Percentiles rank a stretch among this genome's conserved stretches.
phyloP scores from a whole-genome alignment of 2,329 filamentous ascomycete species.

The Aspergillus glaucus region DNA sequence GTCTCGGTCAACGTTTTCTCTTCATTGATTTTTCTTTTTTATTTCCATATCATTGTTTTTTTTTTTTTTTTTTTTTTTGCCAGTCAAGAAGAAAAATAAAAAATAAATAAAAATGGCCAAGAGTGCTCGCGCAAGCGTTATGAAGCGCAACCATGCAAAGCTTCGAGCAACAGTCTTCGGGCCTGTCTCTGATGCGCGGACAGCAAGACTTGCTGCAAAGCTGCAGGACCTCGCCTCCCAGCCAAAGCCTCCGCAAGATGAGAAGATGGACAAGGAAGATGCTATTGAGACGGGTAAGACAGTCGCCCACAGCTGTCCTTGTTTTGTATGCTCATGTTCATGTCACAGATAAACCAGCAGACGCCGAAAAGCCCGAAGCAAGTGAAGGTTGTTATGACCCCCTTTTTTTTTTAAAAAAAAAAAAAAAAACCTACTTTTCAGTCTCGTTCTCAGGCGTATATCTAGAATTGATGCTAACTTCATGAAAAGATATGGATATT shows the following conservation, averaged over 20 bases:
- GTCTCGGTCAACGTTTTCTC: not conserved
- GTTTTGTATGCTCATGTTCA: constrained; percentile 4
- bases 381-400: constrained; percentile 17
- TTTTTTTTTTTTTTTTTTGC: too few species aligned
- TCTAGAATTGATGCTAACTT: constrained; percentile 4
- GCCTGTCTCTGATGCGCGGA: constrained; percentile 70
- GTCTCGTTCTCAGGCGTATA: not conserved
- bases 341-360: constrained; percentile 4
- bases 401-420: not conserved
- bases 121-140: constrained; percentile 68
- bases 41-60: not conserved
- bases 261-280: constrained; percentile 27
- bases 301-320: not conserved
- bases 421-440: not conserved
- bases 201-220: constrained; percentile 78
- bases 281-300: constrained; percentile 18
- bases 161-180: constrained; percentile 79
- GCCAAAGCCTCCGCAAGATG: constrained; percentile 58
- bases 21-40: constrained; percentile 1
- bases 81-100: too few species aligned
- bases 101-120: constrained; percentile 66
- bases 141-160: constrained; percentile 75
- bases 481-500: constrained; percentile 35
- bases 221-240: constrained; percentile 72
- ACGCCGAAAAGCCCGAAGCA: constrained; percentile 7